Evolutionary conservation across 805 yeast species (phyloP).

Genomic region (Saccharomycopsis babjevae): DNA sequence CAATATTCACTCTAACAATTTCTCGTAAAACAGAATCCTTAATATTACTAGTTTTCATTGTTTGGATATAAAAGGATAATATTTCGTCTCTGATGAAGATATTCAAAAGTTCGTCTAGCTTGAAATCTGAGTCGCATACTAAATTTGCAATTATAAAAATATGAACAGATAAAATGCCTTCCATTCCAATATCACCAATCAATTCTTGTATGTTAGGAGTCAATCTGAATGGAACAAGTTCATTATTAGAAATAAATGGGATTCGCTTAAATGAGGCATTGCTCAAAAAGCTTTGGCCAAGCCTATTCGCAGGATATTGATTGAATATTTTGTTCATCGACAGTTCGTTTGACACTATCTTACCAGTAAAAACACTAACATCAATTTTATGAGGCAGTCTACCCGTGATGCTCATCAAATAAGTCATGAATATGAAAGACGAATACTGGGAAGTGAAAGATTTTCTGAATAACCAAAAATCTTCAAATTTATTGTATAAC

Average conservation of each 20-base stretch:
- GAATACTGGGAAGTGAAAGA: constrained; percentile 95
- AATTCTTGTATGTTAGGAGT: constrained; percentile 92
- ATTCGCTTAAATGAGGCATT: constrained; percentile 3
- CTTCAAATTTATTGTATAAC: constrained; percentile 70
- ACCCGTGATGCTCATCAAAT: constrained; percentile 85
- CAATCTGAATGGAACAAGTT: constrained; percentile 89
- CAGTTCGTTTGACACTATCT: constrained; percentile 91
- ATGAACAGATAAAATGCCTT: constrained; percentile 81
- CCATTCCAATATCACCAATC: constrained; percentile 86
- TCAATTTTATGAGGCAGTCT: constrained; percentile 92
- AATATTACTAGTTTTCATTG: constrained; percentile 21
- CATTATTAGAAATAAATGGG: constrained; percentile 88
- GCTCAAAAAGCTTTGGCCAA: constrained; percentile 33
- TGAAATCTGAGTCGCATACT: constrained; percentile 82
- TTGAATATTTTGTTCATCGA: constrained; percentile 52
- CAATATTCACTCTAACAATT: constrained; percentile 81
- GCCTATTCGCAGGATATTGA: neutral
- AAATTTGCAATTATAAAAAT: constrained; percentile 80
- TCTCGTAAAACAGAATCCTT: constrained; percentile 74
- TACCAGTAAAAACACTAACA: constrained; percentile 71
- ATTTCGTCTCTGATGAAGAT: constrained; percentile 93
- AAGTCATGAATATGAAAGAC: constrained; percentile 81
- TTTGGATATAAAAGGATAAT: constrained; percentile 83
- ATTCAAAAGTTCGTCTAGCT: constrained; percentile 79
- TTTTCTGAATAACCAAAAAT: constrained; percentile 94